Evolutionary conservation across 2,329 filamentous ascomycete genomes (phyloP).

Genomic region (Venturia pyrina): DNA sequence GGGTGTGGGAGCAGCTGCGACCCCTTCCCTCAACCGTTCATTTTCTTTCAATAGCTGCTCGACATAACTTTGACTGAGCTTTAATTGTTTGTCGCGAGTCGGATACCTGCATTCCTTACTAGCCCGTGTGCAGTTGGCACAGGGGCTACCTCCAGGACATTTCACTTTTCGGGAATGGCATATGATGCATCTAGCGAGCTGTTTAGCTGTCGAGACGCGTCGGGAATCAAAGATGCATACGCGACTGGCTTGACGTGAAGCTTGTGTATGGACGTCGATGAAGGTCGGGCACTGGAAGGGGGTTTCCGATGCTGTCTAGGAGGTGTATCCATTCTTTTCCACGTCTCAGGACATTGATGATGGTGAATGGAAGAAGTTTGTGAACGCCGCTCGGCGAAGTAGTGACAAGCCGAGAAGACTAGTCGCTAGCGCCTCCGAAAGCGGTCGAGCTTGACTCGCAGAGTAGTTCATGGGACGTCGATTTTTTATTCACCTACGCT

Average conservation of each 20-base stretch:
- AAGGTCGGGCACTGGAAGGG: not conserved
- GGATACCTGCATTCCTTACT: slow-evolving; percentile 20
- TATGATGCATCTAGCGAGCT: slow-evolving; percentile 17
- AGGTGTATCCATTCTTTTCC: not conserved
- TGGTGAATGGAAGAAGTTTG: not conserved
- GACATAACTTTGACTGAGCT: slow-evolving; percentile 23
- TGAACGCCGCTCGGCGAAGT: not conserved
- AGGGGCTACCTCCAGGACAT: slow-evolving; percentile 26
- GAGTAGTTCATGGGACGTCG: too few relatives aligned
- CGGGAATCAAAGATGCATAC: not conserved
- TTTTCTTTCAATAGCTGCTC: slow-evolving; percentile 23
- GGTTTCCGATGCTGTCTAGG: not conserved
- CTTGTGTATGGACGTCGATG: not conserved
- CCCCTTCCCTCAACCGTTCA: slow-evolving; percentile 18
- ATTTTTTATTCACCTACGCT: too few relatives aligned
- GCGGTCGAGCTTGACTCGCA: too few relatives aligned
- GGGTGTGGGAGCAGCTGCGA: not conserved
- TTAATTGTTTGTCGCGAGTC: slow-evolving; percentile 21
- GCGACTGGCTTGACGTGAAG: not conserved
- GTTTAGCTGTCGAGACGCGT: not conserved
- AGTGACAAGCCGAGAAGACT: not conserved
- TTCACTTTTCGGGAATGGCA: slow-evolving; percentile 25
- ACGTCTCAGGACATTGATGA: not conserved
- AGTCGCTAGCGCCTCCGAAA: not conserved
- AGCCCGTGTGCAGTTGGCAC: slow-evolving; percentile 20